phyloP scores from a whole-genome alignment of 805 yeast species.

The Yarrowia deformans region DNA sequence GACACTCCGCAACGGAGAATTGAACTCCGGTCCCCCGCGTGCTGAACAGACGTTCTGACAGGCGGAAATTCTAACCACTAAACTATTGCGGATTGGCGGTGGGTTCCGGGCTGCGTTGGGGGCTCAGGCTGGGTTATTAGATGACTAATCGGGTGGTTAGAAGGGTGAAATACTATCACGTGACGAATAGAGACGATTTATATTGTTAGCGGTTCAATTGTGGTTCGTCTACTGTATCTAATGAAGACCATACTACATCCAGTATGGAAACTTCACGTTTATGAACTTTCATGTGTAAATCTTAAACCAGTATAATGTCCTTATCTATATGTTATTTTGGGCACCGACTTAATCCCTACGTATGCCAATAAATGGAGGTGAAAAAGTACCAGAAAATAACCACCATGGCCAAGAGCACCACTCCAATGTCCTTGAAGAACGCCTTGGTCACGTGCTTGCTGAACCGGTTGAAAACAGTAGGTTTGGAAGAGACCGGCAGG shows the following conservation, averaged over 20 bases:
- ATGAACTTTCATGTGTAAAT: too few relatives aligned
- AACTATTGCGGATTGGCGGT: slow-evolving; percentile 47
- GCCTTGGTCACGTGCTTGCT: slow-evolving; percentile 20
- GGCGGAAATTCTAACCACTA: slow-evolving; percentile 54
- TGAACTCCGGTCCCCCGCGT: slow-evolving; percentile 8
- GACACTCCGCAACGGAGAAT: too few relatives aligned
- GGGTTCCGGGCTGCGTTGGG: background rate
- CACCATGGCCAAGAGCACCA: slow-evolving; percentile 8
- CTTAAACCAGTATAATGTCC: too few relatives aligned
- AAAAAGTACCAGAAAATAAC: slow-evolving; percentile 30
- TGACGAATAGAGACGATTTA: too few relatives aligned
- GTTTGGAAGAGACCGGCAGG: slow-evolving; percentile 10
- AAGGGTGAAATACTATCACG: too few relatives aligned
- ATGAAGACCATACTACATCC: too few relatives aligned
- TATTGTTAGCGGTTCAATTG: too few relatives aligned
- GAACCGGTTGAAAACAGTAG: slow-evolving; percentile 3
- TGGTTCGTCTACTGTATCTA: too few relatives aligned
- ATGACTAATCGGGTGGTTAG: background rate
- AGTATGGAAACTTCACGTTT: too few relatives aligned
- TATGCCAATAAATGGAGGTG: slow-evolving; percentile 31
- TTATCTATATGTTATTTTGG: too few relatives aligned
- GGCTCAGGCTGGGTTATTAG: background rate
- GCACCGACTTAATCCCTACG: too few relatives aligned
- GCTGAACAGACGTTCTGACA: slow-evolving; percentile 45
- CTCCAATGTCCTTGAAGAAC: slow-evolving; percentile 15